Percentiles rank a stretch among this genome's conserved stretches.
Evolutionary conservation across 192 early-diverging fungal species (phyloP).

Genomic region (Entomortierella chlamydospora): DNA sequence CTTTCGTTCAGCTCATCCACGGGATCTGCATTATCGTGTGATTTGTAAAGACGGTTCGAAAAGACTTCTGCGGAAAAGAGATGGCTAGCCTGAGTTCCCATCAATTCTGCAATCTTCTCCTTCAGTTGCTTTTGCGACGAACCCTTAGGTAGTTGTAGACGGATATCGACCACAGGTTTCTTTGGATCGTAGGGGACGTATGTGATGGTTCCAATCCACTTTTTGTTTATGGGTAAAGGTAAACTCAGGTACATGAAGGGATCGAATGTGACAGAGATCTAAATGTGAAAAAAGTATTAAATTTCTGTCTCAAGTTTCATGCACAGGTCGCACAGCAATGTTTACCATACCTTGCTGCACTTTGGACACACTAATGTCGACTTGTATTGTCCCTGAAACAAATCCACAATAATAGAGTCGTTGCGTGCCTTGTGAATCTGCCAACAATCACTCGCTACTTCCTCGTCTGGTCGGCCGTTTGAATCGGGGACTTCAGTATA

Average conservation of each 20-base stretch:
- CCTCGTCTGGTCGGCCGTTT: constrained; percentile 53
- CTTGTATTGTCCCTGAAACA: constrained; percentile 90
- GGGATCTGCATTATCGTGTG: constrained; percentile 63
- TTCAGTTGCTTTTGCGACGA: constrained; percentile 70
- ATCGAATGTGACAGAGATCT: constrained; percentile 87
- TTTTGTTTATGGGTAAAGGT: constrained; percentile 80
- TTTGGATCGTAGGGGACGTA: constrained; percentile 65
- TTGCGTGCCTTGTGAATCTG: constrained; percentile 81
- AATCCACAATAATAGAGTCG: constrained; percentile 87
- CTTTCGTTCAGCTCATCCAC: constrained; percentile 39
- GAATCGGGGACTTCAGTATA: constrained; percentile 50
- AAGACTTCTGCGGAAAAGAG: constrained; percentile 67
- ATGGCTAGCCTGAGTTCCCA: constrained; percentile 56
- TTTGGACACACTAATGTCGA: constrained; percentile 75
- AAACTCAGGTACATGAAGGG: constrained; percentile 93
- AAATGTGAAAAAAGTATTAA: constrained; percentile 69
- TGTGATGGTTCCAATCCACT: constrained; percentile 55
- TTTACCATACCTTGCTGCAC: constrained; percentile 64
- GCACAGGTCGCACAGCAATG: too few species aligned
- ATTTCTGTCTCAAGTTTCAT: background rate
- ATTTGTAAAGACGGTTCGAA: constrained; percentile 64
- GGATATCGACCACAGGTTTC: constrained; percentile 57
- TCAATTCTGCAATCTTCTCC: constrained; percentile 65
- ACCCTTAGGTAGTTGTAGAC: constrained; percentile 72
- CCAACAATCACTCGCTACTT: constrained; percentile 60